These are phyloP conservation scores for Brassica incana DNA, from an alignment of 345 rosid genomes.

Conservation along the genomic window DNA sequence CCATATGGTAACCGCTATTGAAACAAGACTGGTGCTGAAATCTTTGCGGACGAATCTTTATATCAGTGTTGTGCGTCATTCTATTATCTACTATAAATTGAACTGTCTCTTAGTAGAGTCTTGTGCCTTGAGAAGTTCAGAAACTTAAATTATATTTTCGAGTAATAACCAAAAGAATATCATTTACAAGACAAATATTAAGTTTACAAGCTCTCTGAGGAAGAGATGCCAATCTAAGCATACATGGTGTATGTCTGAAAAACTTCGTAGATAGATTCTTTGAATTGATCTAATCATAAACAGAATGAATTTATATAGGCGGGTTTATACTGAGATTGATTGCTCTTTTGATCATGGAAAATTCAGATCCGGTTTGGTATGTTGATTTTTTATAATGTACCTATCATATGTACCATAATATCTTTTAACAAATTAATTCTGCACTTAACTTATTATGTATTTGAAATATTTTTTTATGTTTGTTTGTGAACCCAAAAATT, in stretches of 20 bases:
- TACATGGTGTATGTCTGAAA: not conserved
- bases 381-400: not conserved
- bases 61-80: not conserved
- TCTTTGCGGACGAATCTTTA: not conserved
- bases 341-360: not conserved
- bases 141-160: slow-evolving; percentile 1
- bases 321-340: not conserved
- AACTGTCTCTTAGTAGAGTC: not conserved
- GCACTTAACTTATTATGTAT: not conserved
- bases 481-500: not conserved
- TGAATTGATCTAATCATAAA: not conserved
- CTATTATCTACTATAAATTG: not conserved
- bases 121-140: not conserved
- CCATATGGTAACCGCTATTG: slow-evolving; percentile 42
- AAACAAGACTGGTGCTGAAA: not conserved
- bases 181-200: not conserved
- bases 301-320: not conserved
- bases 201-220: not conserved
- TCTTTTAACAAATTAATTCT: not conserved
- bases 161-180: slow-evolving; percentile 3
- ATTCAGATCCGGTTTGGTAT: not conserved
- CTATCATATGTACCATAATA: not conserved
- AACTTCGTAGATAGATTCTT: not conserved
- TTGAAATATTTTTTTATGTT: not conserved
- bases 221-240: not conserved